A percentile compares a stretch with the other conserved stretches of the same genome.
Evolutionary conservation across 2,329 filamentous ascomycete genomes (phyloP).

Genomic region (Sarocladium kiliense): DNA sequence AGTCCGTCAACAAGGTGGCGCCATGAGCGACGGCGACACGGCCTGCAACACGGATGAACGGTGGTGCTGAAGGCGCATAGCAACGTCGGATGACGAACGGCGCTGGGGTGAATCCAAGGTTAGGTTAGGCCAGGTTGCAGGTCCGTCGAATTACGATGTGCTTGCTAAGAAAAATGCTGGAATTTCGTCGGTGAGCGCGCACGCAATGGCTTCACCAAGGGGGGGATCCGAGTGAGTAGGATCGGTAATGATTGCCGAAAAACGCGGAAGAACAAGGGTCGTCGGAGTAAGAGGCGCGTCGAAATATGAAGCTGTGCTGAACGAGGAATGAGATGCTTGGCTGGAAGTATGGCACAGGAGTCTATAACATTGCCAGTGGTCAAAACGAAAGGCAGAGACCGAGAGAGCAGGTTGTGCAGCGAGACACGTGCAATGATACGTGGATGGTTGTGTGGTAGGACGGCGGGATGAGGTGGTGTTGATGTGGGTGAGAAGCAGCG

Average conservation of each 20-base stretch:
- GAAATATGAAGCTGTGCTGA: background rate
- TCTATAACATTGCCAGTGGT: background rate
- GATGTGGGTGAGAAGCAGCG: background rate
- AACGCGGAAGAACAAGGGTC: background rate
- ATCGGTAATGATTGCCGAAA: background rate
- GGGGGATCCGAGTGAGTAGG: background rate
- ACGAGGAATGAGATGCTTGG: background rate
- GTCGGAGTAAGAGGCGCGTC: background rate
- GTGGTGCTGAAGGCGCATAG: slow-evolving; percentile 4
- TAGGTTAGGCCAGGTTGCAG: background rate
- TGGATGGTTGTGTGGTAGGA: slow-evolving; percentile 1
- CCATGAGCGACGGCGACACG: slow-evolving; percentile 5
- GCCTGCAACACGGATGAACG: background rate
- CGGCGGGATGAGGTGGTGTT: background rate
- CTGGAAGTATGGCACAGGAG: background rate
- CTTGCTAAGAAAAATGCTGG: no score
- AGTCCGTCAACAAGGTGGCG: slow-evolving; percentile 4
- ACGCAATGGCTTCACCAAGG: background rate
- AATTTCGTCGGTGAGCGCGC: no score
- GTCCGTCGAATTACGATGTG: no score
- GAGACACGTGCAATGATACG: background rate
- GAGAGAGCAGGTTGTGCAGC: background rate
- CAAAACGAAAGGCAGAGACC: background rate
- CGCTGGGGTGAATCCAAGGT: background rate
- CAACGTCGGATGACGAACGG: background rate